Percentiles rank a stretch among this genome's conserved stretches.
Evolutionary conservation across 345 rosid species (phyloP).

Genomic region (Brassica nigra): DNA sequence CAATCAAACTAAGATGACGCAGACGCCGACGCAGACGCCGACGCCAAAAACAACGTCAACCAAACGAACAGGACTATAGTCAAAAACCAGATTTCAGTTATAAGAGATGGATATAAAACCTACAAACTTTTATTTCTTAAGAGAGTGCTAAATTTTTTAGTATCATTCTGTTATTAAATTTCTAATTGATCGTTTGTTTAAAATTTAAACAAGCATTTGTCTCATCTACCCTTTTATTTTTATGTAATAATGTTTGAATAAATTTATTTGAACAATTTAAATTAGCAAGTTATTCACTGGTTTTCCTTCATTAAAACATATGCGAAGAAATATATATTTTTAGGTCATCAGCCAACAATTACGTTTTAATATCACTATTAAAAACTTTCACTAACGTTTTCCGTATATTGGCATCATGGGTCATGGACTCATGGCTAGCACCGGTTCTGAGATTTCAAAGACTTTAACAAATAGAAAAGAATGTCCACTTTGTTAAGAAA

Average conservation of each 20-base stretch:
- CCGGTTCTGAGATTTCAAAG: not conserved
- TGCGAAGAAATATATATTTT: not conserved
- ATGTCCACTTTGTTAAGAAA: not conserved
- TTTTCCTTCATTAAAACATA: not conserved
- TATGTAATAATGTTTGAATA: not conserved
- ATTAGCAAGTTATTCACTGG: not conserved
- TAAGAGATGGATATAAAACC: not conserved
- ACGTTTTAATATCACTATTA: not conserved
- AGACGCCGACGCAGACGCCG: no score
- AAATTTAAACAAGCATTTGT: not conserved
- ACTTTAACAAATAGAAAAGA: not conserved
- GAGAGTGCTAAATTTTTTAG: not conserved
- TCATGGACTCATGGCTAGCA: not conserved
- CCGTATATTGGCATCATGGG: not conserved
- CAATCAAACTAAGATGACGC: no score
- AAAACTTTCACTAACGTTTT: not conserved
- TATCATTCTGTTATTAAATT: not conserved
- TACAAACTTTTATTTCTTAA: not conserved
- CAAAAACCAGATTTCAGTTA: not conserved
- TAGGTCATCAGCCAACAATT: not conserved
- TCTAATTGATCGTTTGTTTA: not conserved
- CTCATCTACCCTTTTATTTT: not conserved
- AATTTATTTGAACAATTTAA: not conserved
- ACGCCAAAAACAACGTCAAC: no score
- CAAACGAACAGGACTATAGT: no score